These are phyloP conservation scores for Striga hermonthica DNA, from an alignment of 305 asterid genomes.

Conservation along the genomic window DNA sequence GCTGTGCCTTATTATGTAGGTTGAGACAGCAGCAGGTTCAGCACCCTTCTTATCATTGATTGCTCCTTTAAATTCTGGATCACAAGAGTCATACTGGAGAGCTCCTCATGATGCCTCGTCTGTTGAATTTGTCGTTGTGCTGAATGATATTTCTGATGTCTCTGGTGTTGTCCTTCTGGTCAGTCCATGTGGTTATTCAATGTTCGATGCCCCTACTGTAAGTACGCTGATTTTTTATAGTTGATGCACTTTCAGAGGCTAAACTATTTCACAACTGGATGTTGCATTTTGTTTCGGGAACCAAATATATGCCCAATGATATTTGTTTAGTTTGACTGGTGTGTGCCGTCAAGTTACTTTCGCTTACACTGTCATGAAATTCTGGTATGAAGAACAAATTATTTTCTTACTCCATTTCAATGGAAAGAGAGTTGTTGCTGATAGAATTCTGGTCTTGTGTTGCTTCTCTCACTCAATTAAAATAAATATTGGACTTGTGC, in stretches of 20 bases:
- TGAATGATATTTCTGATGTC: constrained; percentile 76
- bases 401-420: background rate
- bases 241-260: constrained; percentile 21
- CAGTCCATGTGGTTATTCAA: constrained; percentile 91
- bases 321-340: constrained; percentile 8
- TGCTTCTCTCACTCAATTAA: background rate
- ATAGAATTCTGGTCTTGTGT: too few species aligned
- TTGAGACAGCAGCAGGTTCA: constrained; percentile 84
- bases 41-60: constrained; percentile 79
- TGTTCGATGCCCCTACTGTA: constrained; percentile 87
- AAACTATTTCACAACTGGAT: constrained; percentile 20
- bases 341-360: constrained; percentile 17
- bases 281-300: constrained; percentile 19
- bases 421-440: too few species aligned
- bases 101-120: constrained; percentile 76
- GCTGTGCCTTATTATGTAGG: constrained; percentile 47
- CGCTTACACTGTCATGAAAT: constrained; percentile 15
- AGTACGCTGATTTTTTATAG: constrained; percentile 38
- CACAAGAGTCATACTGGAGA: constrained; percentile 78
- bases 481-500: constrained; percentile 14
- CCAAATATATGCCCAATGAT: constrained; percentile 22
- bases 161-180: constrained; percentile 79
- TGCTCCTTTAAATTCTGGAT: constrained; percentile 68
- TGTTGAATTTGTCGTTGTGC: constrained; percentile 81
- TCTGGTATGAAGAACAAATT: constrained; percentile 19